Base-by-base conservation (phyloP, 139 green algal species). In the Mesotaenium endlicherianum region DNA sequence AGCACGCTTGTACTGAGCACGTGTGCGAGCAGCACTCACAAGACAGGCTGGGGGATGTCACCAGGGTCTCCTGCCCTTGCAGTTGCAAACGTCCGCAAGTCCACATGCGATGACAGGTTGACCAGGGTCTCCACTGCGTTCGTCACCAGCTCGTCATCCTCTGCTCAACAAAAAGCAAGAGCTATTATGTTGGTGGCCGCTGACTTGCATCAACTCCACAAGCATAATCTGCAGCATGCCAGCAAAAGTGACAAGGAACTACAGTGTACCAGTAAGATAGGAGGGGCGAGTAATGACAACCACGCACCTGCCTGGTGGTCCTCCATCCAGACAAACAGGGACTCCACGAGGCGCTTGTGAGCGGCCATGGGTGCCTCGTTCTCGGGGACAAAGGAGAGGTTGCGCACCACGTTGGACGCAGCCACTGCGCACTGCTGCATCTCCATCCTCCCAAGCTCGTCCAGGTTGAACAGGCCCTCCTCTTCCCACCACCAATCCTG, bases 401-500 rank as follows among this genome's bases (percentile, higher is more conserved):
- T 86, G 8, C 80, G 71, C 8, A 86, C 14, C 30, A 86, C 49
- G 30, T 76, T 86, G 26, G 43, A 50, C 30, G 80, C 80, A 31
- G 39, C 70, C 34, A 84, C 30, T 0, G 72, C 80, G 20, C 41
- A 70, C 47, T 83, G 70, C 70, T 86, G 6, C 72, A 8, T 0
- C 47, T 86, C 80, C 0, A 14, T n/a, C 30, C 80, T 30, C 26
- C 55, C 80, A 17, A 39, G 16, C 31, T 84, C 80, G n/a, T 78
- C 80, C 14, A 50, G 77, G 72, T 86, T 86, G 47, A 86, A 86
- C 36, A 86, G n/a, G 2, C 71, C 71, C 40, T 75, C 75, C 70
- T 86, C 80, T 14, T 67, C 44, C 77, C 77, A 84, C 77, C 77
- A 84, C 77, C 77, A n/a, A n/a, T n/a, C n/a, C n/a, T n/a, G n/a